Percentiles rank a stretch among this genome's conserved stretches.
Evolutionary conservation across 306 rosid species (phyloP).

Genomic region (Mimosa bimucronata): DNA sequence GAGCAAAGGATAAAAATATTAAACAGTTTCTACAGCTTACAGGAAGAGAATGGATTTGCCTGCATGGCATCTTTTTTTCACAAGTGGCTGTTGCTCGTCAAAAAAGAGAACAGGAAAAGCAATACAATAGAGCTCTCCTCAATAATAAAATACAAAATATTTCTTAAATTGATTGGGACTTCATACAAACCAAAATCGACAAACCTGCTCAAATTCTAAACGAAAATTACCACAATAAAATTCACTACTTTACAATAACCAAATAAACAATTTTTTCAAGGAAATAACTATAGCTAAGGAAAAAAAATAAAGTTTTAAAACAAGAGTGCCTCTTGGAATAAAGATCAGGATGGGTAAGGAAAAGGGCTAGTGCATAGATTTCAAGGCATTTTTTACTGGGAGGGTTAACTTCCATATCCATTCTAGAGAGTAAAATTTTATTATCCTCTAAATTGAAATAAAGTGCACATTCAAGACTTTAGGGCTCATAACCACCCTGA

Average conservation of each 20-base stretch:
- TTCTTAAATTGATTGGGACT: neutral
- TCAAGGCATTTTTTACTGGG: constrained; percentile 24
- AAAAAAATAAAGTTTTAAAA: constrained; percentile 16
- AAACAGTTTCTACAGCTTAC: neutral
- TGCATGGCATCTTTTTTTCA: neutral
- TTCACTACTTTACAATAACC: constrained; percentile 12
- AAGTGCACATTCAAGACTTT: constrained; percentile 25
- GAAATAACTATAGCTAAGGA: neutral
- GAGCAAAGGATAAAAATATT: neutral
- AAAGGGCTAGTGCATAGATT: constrained; percentile 23
- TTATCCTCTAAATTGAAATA: constrained; percentile 22
- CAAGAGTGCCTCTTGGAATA: constrained; percentile 18
- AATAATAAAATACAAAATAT: neutral
- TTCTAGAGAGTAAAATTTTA: constrained; percentile 1
- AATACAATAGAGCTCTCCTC: neutral
- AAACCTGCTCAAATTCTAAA: constrained; percentile 11
- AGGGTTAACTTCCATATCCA: neutral
- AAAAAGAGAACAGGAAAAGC: neutral
- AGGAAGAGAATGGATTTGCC: neutral
- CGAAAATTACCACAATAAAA: constrained; percentile 29
- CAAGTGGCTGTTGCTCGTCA: neutral
- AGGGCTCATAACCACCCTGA: constrained; percentile 26
- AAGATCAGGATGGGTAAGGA: constrained; percentile 20
- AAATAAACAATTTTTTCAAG: neutral
- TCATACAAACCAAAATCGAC: constrained; percentile 21